Evolutionary conservation across 192 early-diverging fungal species (phyloP), one percentile per base, ranked within the genome.

Genomic region (Coemansia sp.): DNA sequence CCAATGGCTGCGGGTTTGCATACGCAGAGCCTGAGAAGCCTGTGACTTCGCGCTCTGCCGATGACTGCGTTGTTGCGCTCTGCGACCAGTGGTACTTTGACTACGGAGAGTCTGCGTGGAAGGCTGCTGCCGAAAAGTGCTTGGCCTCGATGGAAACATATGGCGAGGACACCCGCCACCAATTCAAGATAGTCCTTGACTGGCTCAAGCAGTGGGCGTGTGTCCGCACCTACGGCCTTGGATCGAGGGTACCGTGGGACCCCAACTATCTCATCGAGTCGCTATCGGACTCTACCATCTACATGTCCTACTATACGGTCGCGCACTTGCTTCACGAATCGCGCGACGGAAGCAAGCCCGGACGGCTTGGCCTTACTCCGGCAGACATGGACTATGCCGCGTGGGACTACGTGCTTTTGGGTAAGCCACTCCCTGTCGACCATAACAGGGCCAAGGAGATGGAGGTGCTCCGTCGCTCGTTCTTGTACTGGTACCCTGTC

Each of bases 281-380:
- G 40, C 85, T 99, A 22, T 92, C 89, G 17, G 97, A 99, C 73
- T 99, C 97, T 19, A 99, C 97, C 23, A 97, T 99, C 64, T 99
- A 99, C 83, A 99, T 99, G 97, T 93, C 97, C 34, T 99, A 98
- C 86, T 99, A 99, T 86, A 97, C 97, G 17, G 89, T 99, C 35
- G 88, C 94, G 8, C 93, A 94, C 72, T 77, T 96, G 61, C 84
- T 99, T 20, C 97, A 99, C 66, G 83, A 79, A 38, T 89, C 86
- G n/a, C 81, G 97, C 5, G 87, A 99, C 62, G 97, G 95, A 49
- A 87, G 87, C 46, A 81, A 80, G 29, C 80, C 83, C 20, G 95
- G 95, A 5, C 86, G 87, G 29, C 87, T 89, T 62, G 89, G 88
- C 33, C 90, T 99, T 63, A 66, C 73, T 19, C 71, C 90, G 8